Conservation (phyloP, 1,284 basidiomycete genomes). For the Fomitopsis schrenkii region DNA sequence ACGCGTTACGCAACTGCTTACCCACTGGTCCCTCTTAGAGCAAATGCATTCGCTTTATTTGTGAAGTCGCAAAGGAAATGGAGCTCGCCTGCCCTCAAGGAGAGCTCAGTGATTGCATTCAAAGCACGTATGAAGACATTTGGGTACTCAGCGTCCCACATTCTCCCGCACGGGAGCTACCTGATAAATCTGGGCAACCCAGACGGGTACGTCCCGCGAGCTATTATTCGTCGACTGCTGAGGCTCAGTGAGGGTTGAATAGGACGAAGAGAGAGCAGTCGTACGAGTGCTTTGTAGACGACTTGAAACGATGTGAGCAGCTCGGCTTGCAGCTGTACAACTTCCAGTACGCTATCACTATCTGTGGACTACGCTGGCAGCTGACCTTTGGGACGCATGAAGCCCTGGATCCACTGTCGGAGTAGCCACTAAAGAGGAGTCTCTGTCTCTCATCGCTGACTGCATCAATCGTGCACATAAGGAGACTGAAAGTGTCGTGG, state of each 20-base stretch:
- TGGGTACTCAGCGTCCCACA: conserved; percentile 52
- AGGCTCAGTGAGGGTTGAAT: background rate
- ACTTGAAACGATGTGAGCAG: conserved; percentile 76
- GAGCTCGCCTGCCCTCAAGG: conserved; percentile 57
- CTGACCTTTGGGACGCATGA: background rate
- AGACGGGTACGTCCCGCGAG: conserved; percentile 48
- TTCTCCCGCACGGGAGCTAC: conserved; percentile 84
- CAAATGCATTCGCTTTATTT: conserved; percentile 81
- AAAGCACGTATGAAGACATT: conserved; percentile 52
- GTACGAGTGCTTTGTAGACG: conserved; percentile 81
- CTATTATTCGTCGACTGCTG: too few relatives aligned
- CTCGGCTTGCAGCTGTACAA: conserved; percentile 78
- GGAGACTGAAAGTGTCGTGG: conserved; percentile 59
- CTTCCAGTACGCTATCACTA: conserved; percentile 65
- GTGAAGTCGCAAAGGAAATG: conserved; percentile 83
- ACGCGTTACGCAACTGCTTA: background rate
- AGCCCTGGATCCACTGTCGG: conserved; percentile 84
- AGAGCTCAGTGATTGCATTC: conserved; percentile 49
- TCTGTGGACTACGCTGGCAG: background rate
- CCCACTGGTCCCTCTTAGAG: conserved; percentile 37
- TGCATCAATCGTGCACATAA: conserved; percentile 76
- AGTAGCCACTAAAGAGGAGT: conserved; percentile 54
- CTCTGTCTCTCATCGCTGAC: conserved; percentile 64
- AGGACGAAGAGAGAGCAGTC: conserved; percentile 76
- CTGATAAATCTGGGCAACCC: conserved; percentile 85